Conservation (phyloP, 768 basidiomycete species). For the Psilocybe sp. region DNA sequence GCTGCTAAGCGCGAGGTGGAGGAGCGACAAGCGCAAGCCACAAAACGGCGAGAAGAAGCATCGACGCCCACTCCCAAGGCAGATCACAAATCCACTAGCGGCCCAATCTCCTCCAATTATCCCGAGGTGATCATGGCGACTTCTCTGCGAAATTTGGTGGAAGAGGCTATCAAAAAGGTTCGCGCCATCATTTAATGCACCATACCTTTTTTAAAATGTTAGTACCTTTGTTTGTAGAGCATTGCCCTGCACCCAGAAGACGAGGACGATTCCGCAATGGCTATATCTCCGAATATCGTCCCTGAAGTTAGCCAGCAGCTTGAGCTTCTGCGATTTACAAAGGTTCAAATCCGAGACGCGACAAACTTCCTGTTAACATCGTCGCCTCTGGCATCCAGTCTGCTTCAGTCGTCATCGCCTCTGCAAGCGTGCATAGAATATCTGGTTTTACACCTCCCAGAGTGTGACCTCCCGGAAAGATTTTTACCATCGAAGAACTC, state of each 20-base stretch:
- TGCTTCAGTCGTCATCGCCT: conserved; percentile 57
- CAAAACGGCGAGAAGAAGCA: conserved; percentile 41
- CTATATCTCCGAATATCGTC: conserved; percentile 40
- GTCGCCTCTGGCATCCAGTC: conserved; percentile 56
- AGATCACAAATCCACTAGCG: conserved; percentile 12
- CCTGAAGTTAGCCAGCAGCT: conserved; percentile 53
- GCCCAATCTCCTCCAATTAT: conserved; percentile 41
- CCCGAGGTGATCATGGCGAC: conserved; percentile 86
- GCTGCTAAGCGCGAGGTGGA: conserved; percentile 66
- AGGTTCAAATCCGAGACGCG: conserved; percentile 47
- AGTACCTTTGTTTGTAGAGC: conserved; percentile 32
- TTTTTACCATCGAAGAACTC: conserved; percentile 67
- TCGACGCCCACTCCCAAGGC: conserved; percentile 11
- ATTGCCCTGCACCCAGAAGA: conserved; percentile 50
- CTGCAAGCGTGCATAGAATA: conserved; percentile 83
- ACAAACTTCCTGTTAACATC: conserved; percentile 55
- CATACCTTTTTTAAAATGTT: conserved; percentile 5
- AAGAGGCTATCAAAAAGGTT: conserved; percentile 78
- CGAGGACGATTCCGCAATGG: conserved; percentile 27
- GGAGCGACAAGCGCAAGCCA: conserved; percentile 58
- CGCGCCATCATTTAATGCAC: background rate
- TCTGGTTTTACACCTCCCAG: conserved; percentile 77
- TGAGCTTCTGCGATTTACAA: conserved; percentile 62
- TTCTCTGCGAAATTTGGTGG: conserved; percentile 73
- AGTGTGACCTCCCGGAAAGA: conserved; percentile 79